Evolutionary conservation across 352 stramenopile species (phyloP).

Genomic region (Phytophthora boehmeriae): DNA sequence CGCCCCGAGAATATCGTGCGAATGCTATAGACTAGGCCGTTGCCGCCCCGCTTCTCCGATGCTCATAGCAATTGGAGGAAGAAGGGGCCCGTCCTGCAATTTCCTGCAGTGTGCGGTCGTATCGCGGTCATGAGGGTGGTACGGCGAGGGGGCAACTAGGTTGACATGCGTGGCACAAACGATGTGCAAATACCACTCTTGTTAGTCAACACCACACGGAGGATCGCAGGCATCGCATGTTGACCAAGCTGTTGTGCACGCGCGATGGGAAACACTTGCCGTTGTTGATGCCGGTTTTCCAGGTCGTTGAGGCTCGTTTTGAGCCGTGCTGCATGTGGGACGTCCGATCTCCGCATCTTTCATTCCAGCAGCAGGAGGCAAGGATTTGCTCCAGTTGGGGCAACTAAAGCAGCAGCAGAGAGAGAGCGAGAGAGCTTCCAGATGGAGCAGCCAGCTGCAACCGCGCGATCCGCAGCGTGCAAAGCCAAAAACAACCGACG

Average conservation of each 20-base stretch:
- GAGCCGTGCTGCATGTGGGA: conserved; percentile 20
- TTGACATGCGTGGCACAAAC: conserved; percentile 29
- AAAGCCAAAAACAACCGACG: conserved; percentile 11
- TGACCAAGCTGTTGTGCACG: conserved; percentile 33
- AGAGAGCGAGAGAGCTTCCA: conserved; percentile 12
- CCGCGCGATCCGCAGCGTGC: conserved; percentile 3
- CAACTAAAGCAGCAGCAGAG: conserved; percentile 22
- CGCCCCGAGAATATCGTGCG: conserved; percentile 10
- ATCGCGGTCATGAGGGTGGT: conserved; percentile 15
- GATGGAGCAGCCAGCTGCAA: conserved; percentile 17
- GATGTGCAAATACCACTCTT: conserved; percentile 23
- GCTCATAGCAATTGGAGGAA: conserved; percentile 21
- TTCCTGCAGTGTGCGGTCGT: neutral
- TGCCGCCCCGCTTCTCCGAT: conserved; percentile 30
- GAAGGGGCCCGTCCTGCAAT: conserved; percentile 10
- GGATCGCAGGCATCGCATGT: conserved; percentile 22
- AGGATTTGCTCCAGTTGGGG: conserved; percentile 17
- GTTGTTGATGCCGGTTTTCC: conserved; percentile 9
- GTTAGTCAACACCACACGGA: conserved; percentile 26
- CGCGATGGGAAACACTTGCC: conserved; percentile 20
- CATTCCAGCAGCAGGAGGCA: conserved; percentile 18
- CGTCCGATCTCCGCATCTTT: conserved; percentile 28
- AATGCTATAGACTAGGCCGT: conserved; percentile 18
- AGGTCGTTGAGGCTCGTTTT: conserved; percentile 16
- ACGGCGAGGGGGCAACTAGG: conserved; percentile 16